phyloP scores from a whole-genome alignment of 1,284 basidiomycete species.

The Tylopilus sp. region DNA sequence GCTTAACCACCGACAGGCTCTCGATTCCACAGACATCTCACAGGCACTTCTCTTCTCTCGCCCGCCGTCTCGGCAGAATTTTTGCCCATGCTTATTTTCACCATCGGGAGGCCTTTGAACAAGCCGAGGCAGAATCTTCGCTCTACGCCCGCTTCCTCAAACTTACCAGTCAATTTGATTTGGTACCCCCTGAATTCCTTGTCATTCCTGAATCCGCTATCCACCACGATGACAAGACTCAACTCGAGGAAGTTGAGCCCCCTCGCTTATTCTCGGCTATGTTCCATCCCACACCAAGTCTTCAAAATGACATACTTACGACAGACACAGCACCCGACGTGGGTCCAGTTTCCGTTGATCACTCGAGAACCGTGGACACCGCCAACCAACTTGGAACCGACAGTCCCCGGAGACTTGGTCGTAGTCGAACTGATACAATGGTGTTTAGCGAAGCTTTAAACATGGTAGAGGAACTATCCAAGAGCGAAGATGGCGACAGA shows the following conservation, averaged over 20 bases:
- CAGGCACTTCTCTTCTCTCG: constrained; percentile 83
- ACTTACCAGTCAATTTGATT: constrained; percentile 74
- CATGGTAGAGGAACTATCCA: constrained; percentile 42
- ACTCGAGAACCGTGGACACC: constrained; percentile 28
- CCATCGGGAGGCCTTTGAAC: constrained; percentile 86
- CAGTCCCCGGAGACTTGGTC: constrained; percentile 52
- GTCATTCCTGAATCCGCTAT: constrained; percentile 58
- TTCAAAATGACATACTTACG: constrained; percentile 21
- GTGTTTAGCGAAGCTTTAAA: constrained; percentile 54
- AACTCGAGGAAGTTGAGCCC: constrained; percentile 39
- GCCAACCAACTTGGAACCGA: constrained; percentile 31
- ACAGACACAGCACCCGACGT: constrained; percentile 11
- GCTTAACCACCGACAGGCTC: constrained; percentile 44
- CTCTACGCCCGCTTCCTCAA: constrained; percentile 88
- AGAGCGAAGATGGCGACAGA: constrained; percentile 20
- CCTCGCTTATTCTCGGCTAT: constrained; percentile 48
- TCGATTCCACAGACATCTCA: constrained; percentile 76
- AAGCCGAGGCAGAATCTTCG: constrained; percentile 85
- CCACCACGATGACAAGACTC: constrained; percentile 30
- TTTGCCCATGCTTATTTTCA: constrained; percentile 96
- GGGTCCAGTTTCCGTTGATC: background rate
- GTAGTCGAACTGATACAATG: constrained; percentile 73
- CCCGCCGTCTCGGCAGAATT: constrained; percentile 85
- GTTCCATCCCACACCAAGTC: constrained; percentile 32
- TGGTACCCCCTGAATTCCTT: constrained; percentile 78